Evolutionary conservation across 371 early-diverging fungal species (phyloP), one percentile per base, ranked within the genome.

Genomic region (Actinomortierella wolfii): DNA sequence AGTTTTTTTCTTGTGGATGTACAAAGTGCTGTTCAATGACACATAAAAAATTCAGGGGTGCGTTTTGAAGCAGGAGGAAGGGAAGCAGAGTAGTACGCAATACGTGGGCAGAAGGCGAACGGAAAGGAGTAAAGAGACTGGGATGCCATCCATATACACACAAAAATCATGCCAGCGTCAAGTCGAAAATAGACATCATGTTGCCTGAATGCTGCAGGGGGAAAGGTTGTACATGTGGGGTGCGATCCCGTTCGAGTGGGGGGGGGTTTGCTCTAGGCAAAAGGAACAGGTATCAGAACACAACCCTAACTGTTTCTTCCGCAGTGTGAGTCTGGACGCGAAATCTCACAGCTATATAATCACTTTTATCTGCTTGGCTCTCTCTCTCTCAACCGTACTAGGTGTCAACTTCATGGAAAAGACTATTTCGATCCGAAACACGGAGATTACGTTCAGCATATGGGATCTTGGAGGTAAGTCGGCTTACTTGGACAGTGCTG

Each of bases 391-490:
- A n/a, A n/a, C n/a, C n/a, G n/a, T n/a, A n/a, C n/a, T 57, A 92
- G 97, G 97, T 54, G 98, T 99, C 29, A 98, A 98, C 76, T 99
- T 98, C 74, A 95, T 98, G 94, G 98, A 98, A 68, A 98, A 98
- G 78, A 96, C 97, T 0, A 91, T 99, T 18, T 77, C 84, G 20
- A 87, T 98, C 56, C 84, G 93, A 56, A 90, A 92, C 70, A 94
- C 94, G 1, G 94, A 92, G 61, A 93, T 98, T 53, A 99, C 98
- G 25, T 97, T 99, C 76, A 95, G 95, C 70, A 95, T 99, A 68
- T 99, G 99, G 99, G 99, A 99, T 78, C 86, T 99, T 53, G 99
- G 99, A 62, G 99, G 97, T 86, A 79, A 68, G 59, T 21, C 25
- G 34, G 7, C 34, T 34, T 34, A 11, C n/a, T n/a, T n/a, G n/a